Percentiles rank a stretch among this genome's conserved stretches.
phyloP scores from a whole-genome alignment of 1,284 basidiomycete species.

The Gomphus sp. region DNA sequence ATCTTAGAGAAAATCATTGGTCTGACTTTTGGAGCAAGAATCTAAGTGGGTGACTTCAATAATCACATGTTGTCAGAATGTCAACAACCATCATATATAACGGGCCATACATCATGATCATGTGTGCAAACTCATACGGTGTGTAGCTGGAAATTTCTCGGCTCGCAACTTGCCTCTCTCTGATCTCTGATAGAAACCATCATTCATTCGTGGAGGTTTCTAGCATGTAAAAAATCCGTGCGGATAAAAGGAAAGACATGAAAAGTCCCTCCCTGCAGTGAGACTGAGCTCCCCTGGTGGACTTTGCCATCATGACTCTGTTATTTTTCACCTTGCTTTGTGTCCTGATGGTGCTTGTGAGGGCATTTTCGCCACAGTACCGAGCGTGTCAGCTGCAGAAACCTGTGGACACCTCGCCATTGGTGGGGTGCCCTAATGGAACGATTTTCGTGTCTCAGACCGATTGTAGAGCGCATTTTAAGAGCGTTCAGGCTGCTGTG shows the following conservation, averaged over 20 bases:
- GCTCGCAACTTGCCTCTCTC: neutral
- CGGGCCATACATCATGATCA: no score
- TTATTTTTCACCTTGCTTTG: neutral
- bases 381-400: slow-evolving; percentile 44
- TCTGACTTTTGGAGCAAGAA: no score
- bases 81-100: neutral
- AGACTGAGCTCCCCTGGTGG: neutral
- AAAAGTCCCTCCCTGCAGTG: no score
- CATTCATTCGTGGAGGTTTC: no score
- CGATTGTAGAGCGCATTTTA: slow-evolving; percentile 36
- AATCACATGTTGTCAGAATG: neutral
- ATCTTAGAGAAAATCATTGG: no score
- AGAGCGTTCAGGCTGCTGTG: slow-evolving; percentile 43
- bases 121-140: no score
- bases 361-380: slow-evolving; percentile 34
- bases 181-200: neutral
- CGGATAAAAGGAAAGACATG: no score
- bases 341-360: neutral
- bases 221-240: no score
- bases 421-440: slow-evolving; percentile 43
- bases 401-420: slow-evolving; percentile 27
- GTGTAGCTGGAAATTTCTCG: no score
- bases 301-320: neutral
- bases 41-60: no score
- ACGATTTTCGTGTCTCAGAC: slow-evolving; percentile 49